These are phyloP conservation scores for Arctostaphylos glauca DNA, from an alignment of 148 eudicot species.

Conservation along the genomic window DNA sequence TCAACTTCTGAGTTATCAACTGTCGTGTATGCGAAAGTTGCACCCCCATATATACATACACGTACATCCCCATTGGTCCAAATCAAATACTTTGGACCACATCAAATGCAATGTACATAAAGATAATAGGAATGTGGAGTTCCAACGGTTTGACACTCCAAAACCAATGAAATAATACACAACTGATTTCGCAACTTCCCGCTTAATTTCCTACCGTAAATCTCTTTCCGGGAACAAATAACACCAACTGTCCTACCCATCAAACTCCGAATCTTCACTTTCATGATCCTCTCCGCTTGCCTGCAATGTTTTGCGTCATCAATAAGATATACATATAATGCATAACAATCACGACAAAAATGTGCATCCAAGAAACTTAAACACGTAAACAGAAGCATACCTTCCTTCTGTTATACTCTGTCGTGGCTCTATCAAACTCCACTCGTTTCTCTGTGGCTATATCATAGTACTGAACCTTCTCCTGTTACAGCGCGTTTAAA, in stretches of 20 bases:
- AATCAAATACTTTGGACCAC: neutral
- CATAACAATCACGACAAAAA: neutral
- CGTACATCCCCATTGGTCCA: too few species aligned
- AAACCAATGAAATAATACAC: neutral
- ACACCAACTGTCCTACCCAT: slow-evolving; percentile 21
- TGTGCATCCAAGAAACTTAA: neutral
- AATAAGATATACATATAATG: neutral
- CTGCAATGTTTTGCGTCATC: slow-evolving; percentile 29
- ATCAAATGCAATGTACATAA: neutral
- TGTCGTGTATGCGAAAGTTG: neutral
- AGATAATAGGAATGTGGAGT: slow-evolving; percentile 12
- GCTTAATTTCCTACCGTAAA: neutral
- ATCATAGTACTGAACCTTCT: slow-evolving; percentile 87
- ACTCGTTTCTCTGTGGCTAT: slow-evolving; percentile 85
- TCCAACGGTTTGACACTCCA: neutral
- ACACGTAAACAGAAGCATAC: slow-evolving; percentile 26
- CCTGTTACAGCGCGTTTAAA: slow-evolving; percentile 35
- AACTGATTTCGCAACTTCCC: slow-evolving; percentile 2
- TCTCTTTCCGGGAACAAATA: neutral
- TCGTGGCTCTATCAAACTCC: slow-evolving; percentile 65
- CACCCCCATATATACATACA: neutral
- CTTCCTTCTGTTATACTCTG: slow-evolving; percentile 63
- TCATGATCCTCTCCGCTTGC: slow-evolving; percentile 58
- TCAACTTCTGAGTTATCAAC: neutral
- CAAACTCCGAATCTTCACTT: slow-evolving; percentile 52